Evolutionary conservation across 2,329 filamentous ascomycete species (phyloP), one percentile per base, ranked within the genome.

Genomic region (Trichoderma sp.): DNA sequence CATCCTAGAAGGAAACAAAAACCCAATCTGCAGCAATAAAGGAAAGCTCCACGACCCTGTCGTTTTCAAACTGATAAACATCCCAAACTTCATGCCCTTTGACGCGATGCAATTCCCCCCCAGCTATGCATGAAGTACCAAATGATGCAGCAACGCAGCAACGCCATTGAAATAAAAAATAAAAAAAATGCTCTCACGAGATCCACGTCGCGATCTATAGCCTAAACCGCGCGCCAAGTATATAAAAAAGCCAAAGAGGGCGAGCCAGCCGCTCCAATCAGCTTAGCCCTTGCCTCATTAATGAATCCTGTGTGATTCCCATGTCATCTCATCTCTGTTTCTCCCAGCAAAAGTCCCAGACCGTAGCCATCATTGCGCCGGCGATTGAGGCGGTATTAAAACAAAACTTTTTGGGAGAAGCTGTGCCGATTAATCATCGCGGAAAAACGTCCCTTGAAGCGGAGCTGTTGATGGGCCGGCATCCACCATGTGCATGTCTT

Each of bases 401-500:
- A 39, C 11, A 53, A 53, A 64, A 26, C 32, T 5, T 60, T 34
- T 21, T 32, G 32, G 11, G 28, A 12, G 24, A 61, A 36, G 36
- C 34, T 21, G 24, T 36, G 24, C 21, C 14, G 30, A 57, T 78
- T 76, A 83, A 69, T 86, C 81, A 72, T 87, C 85, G 71, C 84
- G 83, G 77, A 88, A 88, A 75, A 88, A 88, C 0, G 83, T 84
- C 62, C 82, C 82, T 71, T 83, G 83, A 21, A 87, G 80, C 15
- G 87, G 86, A 9, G 87, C 87, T 2, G 87, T 87, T 9, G 86
- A 86, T 7, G 87, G 86, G 6, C 85, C 86, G 26, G 85, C 86
- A 73, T 90, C 88, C 51, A 83, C 79, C 88, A 89, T 89, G 26
- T 86, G 84, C 34, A 89, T 81, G 70, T 89, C 88, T 67, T 85